Evolutionary conservation across 805 yeast species (phyloP).

Genomic region (Wickerhamiella brachini): DNA sequence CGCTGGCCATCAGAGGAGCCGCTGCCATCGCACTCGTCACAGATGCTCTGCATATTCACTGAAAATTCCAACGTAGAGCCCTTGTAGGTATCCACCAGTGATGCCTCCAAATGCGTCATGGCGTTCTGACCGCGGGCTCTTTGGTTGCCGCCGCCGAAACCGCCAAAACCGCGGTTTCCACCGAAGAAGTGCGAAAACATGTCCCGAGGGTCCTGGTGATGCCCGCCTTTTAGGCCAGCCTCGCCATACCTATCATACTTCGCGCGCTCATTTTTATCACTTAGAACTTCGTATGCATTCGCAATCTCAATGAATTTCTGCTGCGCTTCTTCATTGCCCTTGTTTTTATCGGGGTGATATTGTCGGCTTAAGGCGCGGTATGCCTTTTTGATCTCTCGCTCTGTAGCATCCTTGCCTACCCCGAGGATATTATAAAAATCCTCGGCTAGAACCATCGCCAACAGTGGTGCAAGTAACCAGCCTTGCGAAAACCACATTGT

Average conservation of each 20-base stretch:
- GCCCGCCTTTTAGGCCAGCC: conserved; percentile 43
- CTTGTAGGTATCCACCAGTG: conserved; percentile 51
- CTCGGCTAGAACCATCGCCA: conserved; percentile 21
- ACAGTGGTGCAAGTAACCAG: conserved; percentile 1
- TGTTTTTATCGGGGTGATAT: conserved; percentile 88
- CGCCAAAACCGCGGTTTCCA: conserved; percentile 20
- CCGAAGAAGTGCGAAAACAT: conserved; percentile 54
- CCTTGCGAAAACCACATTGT: not conserved
- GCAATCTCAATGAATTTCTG: conserved; percentile 81
- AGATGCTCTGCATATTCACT: conserved; percentile 57
- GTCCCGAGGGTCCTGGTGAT: conserved; percentile 37
- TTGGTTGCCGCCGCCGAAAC: conserved; percentile 25
- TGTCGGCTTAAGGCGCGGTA: conserved; percentile 70
- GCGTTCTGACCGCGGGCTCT: conserved; percentile 50
- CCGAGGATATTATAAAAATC: conserved; percentile 52
- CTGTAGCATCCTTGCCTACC: conserved; percentile 51
- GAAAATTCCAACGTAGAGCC: conserved; percentile 54
- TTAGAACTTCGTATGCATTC: conserved; percentile 80
- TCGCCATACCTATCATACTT: conserved; percentile 68
- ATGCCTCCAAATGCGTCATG: conserved; percentile 39
- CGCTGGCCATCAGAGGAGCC: conserved; percentile 73
- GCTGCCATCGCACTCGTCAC: conserved; percentile 67
- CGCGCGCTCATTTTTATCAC: conserved; percentile 52
- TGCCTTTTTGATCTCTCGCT: conserved; percentile 72
- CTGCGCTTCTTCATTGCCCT: conserved; percentile 65